Base-by-base conservation (phyloP, 1,139 yeast species). In the Yamadazyma pseudoaaseri region DNA sequence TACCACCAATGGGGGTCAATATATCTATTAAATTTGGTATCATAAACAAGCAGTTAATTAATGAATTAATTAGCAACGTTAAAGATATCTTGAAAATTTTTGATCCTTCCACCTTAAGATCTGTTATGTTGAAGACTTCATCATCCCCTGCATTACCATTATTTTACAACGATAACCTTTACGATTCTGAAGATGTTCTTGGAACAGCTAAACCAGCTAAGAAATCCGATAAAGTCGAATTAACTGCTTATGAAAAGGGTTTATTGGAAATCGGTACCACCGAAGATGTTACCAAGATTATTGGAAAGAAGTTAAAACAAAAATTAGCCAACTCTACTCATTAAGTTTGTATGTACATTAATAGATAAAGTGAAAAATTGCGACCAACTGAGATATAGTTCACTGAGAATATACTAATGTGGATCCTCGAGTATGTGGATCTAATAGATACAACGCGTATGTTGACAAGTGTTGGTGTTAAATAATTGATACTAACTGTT, bases 121-220 rank as follows among this genome's bases (percentile, higher is more conserved):
- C 81, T 27, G 64, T 87, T 29, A 78, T 79, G 59, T 58, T 90
- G 45, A 87, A 87, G 64, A 72, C 92, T 10, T 65, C 70, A 36
- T 58, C 62, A 29, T 86, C 96, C 16, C 96, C 97, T 17, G 76
- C 92, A 14, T 68, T 92, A 51, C 97, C 98, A 26, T 68, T 92
- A 41, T 92, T 70, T 62, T 76, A 81, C 52, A 68, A 83, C 30
- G 82, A 82, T 24, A 71, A 69, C 39, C 69, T 86, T 31, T 79
- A 75, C 56, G 54, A 61, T 26, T 63, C 61, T 11, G 53, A 52
- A 11, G 67, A 61, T 42, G 51, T 56, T 23, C 43, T 48, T 26
- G 56, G 49, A 20, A 48, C 42, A n/a, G 53, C 45, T 18, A 60
- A 52, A 32, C 50, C 57, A 22, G 52, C 44, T 30, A 60, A 58